These are phyloP conservation scores for Mycena epipterygia DNA, from an alignment of 768 basidiomycete species.

Conservation along the genomic window DNA sequence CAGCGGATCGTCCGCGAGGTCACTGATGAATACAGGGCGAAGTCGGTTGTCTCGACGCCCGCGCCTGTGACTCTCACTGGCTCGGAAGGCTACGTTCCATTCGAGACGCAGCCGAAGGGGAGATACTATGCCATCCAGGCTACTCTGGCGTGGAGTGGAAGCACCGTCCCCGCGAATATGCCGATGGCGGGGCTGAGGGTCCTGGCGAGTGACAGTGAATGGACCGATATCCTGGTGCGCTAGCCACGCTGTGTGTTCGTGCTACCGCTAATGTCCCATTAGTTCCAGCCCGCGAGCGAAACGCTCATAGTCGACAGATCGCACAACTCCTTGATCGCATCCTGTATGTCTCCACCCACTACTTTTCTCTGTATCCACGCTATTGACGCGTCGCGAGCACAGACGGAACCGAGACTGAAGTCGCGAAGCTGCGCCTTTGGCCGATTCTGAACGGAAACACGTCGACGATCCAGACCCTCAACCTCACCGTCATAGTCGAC, in stretches of 20 bases:
- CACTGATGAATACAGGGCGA: conserved; percentile 24
- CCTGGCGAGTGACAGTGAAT: conserved; percentile 28
- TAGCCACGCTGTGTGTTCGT: too few species aligned
- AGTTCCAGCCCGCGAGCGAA: conserved; percentile 28
- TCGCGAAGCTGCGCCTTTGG: conserved; percentile 32
- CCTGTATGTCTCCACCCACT: conserved; percentile 12
- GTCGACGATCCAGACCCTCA: conserved; percentile 28
- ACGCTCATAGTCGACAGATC: conserved; percentile 25
- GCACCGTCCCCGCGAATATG: conserved; percentile 19
- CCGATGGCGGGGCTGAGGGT: conserved; percentile 26
- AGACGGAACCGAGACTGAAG: conserved; percentile 28
- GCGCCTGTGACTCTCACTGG: conserved; percentile 6
- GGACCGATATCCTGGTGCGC: conserved; percentile 26
- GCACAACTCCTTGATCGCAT: conserved; percentile 25
- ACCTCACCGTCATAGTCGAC: conserved; percentile 30
- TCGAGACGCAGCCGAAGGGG: conserved; percentile 25
- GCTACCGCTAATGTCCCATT: not conserved
- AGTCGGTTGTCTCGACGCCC: conserved; percentile 20
- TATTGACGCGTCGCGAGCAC: not conserved
- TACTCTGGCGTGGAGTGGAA: conserved; percentile 28
- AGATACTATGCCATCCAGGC: conserved; percentile 31
- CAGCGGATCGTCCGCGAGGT: conserved; percentile 29
- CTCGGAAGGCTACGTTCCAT: conserved; percentile 26
- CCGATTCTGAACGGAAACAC: conserved; percentile 26
- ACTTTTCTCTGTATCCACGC: not conserved